These are phyloP conservation scores for Zygotorulaspora sp. DNA, from an alignment of 805 yeast species.

Conservation along the genomic window DNA sequence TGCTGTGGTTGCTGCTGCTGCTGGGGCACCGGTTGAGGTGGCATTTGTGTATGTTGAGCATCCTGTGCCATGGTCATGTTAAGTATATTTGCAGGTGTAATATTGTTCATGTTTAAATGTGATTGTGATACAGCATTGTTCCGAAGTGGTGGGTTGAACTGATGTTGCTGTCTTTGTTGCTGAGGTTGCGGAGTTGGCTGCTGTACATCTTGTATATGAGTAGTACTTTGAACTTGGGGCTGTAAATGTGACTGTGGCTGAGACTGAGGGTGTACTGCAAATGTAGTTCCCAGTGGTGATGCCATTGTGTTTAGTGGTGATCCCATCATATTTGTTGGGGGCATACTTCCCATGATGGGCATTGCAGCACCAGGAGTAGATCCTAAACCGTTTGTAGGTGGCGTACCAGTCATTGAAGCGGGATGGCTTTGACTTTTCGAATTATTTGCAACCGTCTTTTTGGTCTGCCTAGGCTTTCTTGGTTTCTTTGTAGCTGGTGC, in stretches of 20 bases:
- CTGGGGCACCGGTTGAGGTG: conserved; percentile 7
- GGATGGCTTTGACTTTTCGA: conserved; percentile 5
- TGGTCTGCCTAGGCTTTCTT: conserved; percentile 28
- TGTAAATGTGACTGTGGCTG: conserved; percentile 7
- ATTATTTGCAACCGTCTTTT: conserved; percentile 11
- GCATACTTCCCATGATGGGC: conserved; percentile 19
- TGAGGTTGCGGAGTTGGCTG: conserved; percentile 8
- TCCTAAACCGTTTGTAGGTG: conserved; percentile 8
- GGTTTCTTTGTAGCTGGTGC: conserved; percentile 25
- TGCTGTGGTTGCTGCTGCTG: conserved; percentile 5
- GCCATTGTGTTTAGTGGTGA: conserved; percentile 23
- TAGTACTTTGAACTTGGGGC: neutral
- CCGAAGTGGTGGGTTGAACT: conserved; percentile 7
- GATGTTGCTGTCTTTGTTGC: conserved; percentile 11
- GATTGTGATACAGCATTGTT: conserved; percentile 9
- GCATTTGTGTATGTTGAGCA: conserved; percentile 9
- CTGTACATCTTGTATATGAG: conserved; percentile 2
- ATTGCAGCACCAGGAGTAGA: conserved; percentile 14
- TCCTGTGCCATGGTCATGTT: conserved; percentile 20
- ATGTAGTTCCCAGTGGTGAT: conserved; percentile 18
- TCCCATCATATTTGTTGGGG: conserved; percentile 23
- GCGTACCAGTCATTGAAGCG: conserved; percentile 7
- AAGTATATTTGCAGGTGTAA: conserved; percentile 23
- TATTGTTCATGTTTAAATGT: conserved; percentile 17
- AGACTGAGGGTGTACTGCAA: conserved; percentile 5